Conservation (phyloP, 345 rosid species). For the Mangifera indica region DNA sequence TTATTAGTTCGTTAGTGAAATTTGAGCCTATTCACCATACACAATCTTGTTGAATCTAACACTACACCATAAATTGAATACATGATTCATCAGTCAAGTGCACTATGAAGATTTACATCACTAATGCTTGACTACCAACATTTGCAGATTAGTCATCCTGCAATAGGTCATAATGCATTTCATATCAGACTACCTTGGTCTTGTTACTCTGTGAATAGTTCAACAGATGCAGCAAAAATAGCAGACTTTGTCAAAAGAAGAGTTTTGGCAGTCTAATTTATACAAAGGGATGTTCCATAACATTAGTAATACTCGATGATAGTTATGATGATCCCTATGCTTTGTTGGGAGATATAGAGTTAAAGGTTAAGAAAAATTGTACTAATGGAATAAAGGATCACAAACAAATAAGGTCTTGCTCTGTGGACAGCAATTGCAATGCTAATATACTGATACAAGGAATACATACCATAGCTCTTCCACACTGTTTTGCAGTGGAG, state of each 20-base stretch:
- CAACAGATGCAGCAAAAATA: not conserved
- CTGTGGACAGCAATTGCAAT: not conserved
- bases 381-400: not conserved
- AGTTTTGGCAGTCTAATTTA: too few species aligned
- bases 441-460: constrained; percentile 3
- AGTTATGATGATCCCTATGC: too few species aligned
- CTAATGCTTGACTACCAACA: too few species aligned
- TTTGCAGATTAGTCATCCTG: not conserved
- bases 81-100: too few species aligned
- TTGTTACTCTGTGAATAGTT: not conserved
- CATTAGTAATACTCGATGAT: too few species aligned
- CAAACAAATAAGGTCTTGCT: not conserved
- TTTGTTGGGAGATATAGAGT: too few species aligned
- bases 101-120: too few species aligned
- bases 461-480: constrained; percentile 90
- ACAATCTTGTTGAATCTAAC: too few species aligned
- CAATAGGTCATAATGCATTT: not conserved
- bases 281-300: too few species aligned
- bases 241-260: not conserved
- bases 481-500: constrained; percentile 97
- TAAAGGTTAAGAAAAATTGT: not conserved
- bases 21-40: too few species aligned
- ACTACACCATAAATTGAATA: too few species aligned
- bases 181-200: not conserved
- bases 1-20: too few species aligned